Evolutionary conservation across 208 protist genomes (phyloP).

Genomic region (Phytomonas serpens): DNA sequence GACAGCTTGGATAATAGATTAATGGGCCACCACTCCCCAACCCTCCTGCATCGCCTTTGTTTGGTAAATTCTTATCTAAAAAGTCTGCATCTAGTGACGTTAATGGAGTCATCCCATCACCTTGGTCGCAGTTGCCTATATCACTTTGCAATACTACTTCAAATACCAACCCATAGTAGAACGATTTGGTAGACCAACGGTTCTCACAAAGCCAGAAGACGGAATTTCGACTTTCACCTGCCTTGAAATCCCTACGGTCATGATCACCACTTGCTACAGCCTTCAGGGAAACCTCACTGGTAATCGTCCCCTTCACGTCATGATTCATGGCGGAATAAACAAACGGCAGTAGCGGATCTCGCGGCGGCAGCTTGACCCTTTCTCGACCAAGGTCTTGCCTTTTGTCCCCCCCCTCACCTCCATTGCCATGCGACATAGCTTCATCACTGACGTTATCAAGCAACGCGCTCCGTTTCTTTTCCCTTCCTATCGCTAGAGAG

Average conservation of each 20-base stretch:
- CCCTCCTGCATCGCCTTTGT: background rate
- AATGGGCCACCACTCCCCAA: background rate
- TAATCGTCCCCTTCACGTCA: background rate
- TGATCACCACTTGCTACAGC: background rate
- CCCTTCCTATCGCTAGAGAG: background rate
- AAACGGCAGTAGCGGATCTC: conserved; percentile 15
- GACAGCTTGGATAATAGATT: conserved; percentile 3
- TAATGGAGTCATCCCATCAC: background rate
- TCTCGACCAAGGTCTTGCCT: background rate
- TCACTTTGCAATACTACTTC: conserved; percentile 36
- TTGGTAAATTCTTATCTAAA: background rate
- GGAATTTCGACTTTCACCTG: background rate
- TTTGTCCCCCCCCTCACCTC: background rate
- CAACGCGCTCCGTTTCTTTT: background rate
- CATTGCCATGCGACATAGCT: background rate
- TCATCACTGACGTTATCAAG: background rate
- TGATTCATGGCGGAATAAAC: conserved; percentile 1
- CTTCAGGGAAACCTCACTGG: background rate
- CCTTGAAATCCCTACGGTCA: background rate
- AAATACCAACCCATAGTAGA: conserved; percentile 70
- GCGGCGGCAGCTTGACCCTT: background rate
- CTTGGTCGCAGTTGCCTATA: conserved; percentile 1
- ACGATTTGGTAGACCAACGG: conserved; percentile 36
- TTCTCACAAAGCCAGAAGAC: conserved; percentile 52
- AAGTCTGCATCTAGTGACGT: background rate